These are phyloP conservation scores for Phialemonium atrogriseum DNA, from an alignment of 2,329 filamentous ascomycete genomes.

Conservation along the genomic window DNA sequence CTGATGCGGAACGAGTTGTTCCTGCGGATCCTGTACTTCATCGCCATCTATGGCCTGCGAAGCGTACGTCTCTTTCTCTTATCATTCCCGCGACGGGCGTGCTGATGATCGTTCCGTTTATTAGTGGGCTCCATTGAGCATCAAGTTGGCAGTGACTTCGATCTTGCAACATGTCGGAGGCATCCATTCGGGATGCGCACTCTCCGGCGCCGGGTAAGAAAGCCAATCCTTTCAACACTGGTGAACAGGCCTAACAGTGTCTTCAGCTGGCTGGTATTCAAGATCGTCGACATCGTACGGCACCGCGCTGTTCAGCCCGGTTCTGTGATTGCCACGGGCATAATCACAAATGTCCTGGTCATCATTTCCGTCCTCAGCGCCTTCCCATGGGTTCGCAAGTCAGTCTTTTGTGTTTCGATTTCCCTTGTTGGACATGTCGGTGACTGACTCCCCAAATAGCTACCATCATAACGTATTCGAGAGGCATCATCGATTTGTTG, in stretches of 20 bases:
- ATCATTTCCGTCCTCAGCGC: constrained; percentile 29
- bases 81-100: background rate
- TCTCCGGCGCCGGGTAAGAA: constrained; percentile 28
- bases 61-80: constrained; percentile 18
- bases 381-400: constrained; percentile 33
- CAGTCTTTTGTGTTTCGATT: constrained; percentile 11
- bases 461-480: constrained; percentile 32
- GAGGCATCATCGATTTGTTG: constrained; percentile 31
- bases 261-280: constrained; percentile 28
- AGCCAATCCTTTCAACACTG: too few species aligned
- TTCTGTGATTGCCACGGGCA: constrained; percentile 26
- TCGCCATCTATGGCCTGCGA: constrained; percentile 27
- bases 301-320: constrained; percentile 22
- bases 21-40: constrained; percentile 24
- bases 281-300: constrained; percentile 27
- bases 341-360: constrained; percentile 27
- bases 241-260: constrained; percentile 6
- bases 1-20: constrained; percentile 31
- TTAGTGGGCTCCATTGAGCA: constrained; percentile 27
- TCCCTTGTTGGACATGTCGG: background rate
- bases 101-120: constrained; percentile 5
- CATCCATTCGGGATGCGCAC: constrained; percentile 30
- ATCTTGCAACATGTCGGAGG: constrained; percentile 31
- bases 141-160: constrained; percentile 27
- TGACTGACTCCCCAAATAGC: constrained; percentile 14